Conservation (phyloP, 192 early-diverging fungal genomes). For the Spizellomyces punctatus region DNA sequence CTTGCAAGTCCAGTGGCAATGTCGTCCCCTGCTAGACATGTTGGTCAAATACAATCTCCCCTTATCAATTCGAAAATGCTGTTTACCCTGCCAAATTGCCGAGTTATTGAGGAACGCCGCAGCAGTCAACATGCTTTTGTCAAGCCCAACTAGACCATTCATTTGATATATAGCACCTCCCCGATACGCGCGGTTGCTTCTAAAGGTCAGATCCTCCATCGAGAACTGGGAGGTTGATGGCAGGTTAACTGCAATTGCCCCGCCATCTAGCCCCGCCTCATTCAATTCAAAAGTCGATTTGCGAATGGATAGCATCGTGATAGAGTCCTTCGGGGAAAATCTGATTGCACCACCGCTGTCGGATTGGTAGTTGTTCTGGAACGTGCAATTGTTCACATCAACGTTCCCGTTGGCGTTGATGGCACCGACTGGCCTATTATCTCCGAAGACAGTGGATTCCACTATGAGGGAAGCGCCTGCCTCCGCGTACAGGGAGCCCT, state of each 20-base stretch:
- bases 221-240: not conserved
- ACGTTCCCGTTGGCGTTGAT: slow-evolving; percentile 1
- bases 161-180: slow-evolving; percentile 20
- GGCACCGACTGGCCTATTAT: not conserved
- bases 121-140: not conserved
- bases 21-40: slow-evolving; percentile 1
- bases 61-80: not conserved
- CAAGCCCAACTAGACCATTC: not conserved
- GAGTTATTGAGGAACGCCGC: not conserved
- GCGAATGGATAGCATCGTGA: not conserved
- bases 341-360: slow-evolving; percentile 15
- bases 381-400: slow-evolving; percentile 10
- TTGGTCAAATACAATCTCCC: not conserved
- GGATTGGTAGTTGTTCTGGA: slow-evolving; percentile 4
- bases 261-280: slow-evolving; percentile 12
- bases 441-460: not conserved
- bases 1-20: slow-evolving; percentile 15
- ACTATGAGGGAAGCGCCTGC: not conserved
- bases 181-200: slow-evolving; percentile 13
- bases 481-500: not conserved
- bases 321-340: not conserved
- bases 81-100: slow-evolving; percentile 19
- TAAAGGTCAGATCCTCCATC: slow-evolving; percentile 10
- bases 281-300: slow-evolving; percentile 18
- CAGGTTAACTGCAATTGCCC: slow-evolving; percentile 14